Conservation (phyloP, 164 flowering plant species). For the Tinospora cordifolia region DNA sequence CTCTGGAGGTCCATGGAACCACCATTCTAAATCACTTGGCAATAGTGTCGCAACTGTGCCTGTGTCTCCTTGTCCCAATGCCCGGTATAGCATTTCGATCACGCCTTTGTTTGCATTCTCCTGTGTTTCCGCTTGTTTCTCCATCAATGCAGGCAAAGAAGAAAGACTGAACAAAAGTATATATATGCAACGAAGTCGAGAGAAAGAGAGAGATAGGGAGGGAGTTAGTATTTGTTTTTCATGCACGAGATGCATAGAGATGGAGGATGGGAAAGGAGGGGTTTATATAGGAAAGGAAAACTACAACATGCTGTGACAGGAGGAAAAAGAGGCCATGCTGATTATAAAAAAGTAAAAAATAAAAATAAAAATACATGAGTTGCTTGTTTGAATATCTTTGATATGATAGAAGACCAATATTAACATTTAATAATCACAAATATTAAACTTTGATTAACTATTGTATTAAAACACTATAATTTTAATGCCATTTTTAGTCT, state of each 20-base stretch:
- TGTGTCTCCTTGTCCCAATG: conserved; percentile 30
- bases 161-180: not conserved
- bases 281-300: conserved; percentile 5
- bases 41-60: conserved; percentile 29
- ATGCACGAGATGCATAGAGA: not conserved
- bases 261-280: too few species aligned
- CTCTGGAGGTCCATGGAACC: conserved; percentile 84
- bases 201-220: not conserved
- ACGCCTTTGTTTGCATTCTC: conserved; percentile 26
- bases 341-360: too few species aligned
- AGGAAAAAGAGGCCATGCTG: too few species aligned
- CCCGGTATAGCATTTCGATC: conserved; percentile 41
- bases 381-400: too few species aligned
- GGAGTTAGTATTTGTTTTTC: too few species aligned
- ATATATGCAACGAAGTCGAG: not conserved
- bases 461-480: too few species aligned
- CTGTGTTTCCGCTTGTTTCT: not conserved
- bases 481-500: too few species aligned
- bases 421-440: too few species aligned
- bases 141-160: not conserved
- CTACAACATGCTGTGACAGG: too few species aligned
- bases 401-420: too few species aligned
- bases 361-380: too few species aligned
- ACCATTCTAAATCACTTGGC: conserved; percentile 64
- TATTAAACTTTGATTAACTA: too few species aligned